Evolutionary conservation across 805 yeast species (phyloP), one percentile per base, ranked within the genome.

Genomic region (Candida ulmi): DNA sequence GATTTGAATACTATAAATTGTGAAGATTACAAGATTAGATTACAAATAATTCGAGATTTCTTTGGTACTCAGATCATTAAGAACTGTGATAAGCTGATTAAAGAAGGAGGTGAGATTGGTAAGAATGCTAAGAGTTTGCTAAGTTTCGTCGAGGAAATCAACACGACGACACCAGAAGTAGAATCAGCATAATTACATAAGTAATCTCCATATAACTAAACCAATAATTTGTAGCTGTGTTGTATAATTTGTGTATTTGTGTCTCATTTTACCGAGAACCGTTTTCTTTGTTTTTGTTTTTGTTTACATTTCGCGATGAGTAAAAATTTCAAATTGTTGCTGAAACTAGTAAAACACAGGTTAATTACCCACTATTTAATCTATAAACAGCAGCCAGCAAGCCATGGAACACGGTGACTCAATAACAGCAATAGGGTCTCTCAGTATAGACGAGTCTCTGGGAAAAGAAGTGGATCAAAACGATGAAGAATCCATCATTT

Each of bases 91-190:
- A 65, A 65, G 30, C 51, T 76, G 25, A 58, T 77, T 9, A 77
- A 76, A 50, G 93, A 84, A 47, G 95, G 88, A 11, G 90, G 90
- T 1, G 86, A 80, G 35, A 63, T 72, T 16, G 88, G 88, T 3
- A 71, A 78, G 44, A 71, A 57, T 12, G 70, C 75, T 8, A 65
- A 62, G 18, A 33, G 44, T 2, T 27, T 54, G n/a, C 40, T 50
- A 24, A 31, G 33, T 2, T 16, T 54, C 15, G 33, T 43, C 1
- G 47, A 43, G 17, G 44, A 42, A 11, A 13, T 46, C 32, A 18
- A 31, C n/a, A 17, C 12, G 18, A 16, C 6, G 17, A 11, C 11
- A 17, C n/a, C 5, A 11, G 33, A 30, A 17, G 33, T 9, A 6
- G 9, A 21, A 21, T 21, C 6, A 21, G 9, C 24, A 9, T 21